phyloP scores from a whole-genome alignment of 2,329 filamentous ascomycete genomes.

The Botrytis tulipae region DNA sequence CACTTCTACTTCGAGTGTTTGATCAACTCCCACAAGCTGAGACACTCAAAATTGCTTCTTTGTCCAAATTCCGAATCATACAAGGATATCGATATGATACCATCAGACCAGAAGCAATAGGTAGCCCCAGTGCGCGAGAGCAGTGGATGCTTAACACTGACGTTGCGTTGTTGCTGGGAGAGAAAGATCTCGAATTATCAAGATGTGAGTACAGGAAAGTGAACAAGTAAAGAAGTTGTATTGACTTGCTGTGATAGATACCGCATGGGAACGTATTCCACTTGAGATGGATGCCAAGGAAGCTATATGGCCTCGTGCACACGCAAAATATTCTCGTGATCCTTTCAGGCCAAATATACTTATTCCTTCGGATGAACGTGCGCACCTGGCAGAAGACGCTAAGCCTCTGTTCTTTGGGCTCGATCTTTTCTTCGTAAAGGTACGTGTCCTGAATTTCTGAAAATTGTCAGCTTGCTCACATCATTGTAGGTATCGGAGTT shows the following conservation, averaged over 20 bases:
- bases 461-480: slow-evolving; percentile 18
- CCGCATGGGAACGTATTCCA: slow-evolving; percentile 57
- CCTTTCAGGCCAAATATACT: neutral
- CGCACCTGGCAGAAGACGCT: neutral
- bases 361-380: neutral
- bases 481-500: slow-evolving; percentile 56
- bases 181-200: slow-evolving; percentile 60
- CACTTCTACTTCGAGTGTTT: slow-evolving; percentile 61
- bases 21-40: slow-evolving; percentile 53
- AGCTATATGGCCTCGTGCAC: slow-evolving; percentile 59
- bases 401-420: slow-evolving; percentile 42
- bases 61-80: slow-evolving; percentile 53
- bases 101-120: slow-evolving; percentile 53
- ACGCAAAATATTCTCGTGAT: slow-evolving; percentile 50
- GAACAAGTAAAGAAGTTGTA: neutral
- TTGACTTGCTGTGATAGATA: slow-evolving; percentile 44
- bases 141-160: slow-evolving; percentile 66
- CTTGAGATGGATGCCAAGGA: slow-evolving; percentile 55
- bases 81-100: slow-evolving; percentile 64
- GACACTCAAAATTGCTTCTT: slow-evolving; percentile 47
- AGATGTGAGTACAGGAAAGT: slow-evolving; percentile 48
- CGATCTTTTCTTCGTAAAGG: slow-evolving; percentile 68
- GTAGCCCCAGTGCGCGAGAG: slow-evolving; percentile 57
- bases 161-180: slow-evolving; percentile 61
- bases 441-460: slow-evolving; percentile 35